phyloP scores from a whole-genome alignment of 208 protist genomes.

The Leishmania turanica region DNA sequence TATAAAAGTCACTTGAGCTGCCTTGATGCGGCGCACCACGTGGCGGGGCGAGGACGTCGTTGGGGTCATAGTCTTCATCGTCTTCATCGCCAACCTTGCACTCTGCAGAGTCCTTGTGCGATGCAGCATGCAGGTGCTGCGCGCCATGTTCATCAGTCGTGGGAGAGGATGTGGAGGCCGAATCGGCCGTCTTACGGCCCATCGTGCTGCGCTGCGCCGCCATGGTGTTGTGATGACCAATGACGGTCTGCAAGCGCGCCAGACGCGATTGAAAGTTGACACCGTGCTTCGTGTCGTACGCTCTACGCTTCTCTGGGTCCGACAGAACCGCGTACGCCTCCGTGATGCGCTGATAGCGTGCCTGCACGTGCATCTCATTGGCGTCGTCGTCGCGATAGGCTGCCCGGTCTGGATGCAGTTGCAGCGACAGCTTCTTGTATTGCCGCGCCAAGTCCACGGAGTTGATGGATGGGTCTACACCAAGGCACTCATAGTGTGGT shows the following conservation, averaged over 20 bases:
- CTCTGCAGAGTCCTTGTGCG: background rate
- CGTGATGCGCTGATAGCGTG: constrained; percentile 67
- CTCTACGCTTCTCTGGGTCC: constrained; percentile 53
- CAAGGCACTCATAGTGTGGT: constrained; percentile 66
- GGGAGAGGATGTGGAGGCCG: background rate
- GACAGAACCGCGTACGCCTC: constrained; percentile 79
- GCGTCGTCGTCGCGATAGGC: constrained; percentile 45
- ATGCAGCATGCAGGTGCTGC: background rate
- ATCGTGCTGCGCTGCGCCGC: constrained; percentile 13
- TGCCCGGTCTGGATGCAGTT: constrained; percentile 78
- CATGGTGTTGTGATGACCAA: constrained; percentile 43
- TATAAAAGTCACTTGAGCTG: background rate
- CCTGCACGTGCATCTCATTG: constrained; percentile 35
- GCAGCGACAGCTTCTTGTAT: constrained; percentile 71
- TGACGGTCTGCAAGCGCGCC: constrained; percentile 29
- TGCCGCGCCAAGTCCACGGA: constrained; percentile 53
- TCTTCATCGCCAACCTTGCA: constrained; percentile 38
- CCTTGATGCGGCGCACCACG: background rate
- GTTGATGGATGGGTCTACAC: constrained; percentile 58
- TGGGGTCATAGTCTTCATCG: constrained; percentile 43
- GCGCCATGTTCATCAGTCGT: background rate
- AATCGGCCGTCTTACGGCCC: background rate
- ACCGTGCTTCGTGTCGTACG: constrained; percentile 74
- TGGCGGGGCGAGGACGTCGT: background rate
- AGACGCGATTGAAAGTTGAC: constrained; percentile 74